Conservation (phyloP, 108 stramenopile genomes). For the Asterionellopsis glacialis region DNA sequence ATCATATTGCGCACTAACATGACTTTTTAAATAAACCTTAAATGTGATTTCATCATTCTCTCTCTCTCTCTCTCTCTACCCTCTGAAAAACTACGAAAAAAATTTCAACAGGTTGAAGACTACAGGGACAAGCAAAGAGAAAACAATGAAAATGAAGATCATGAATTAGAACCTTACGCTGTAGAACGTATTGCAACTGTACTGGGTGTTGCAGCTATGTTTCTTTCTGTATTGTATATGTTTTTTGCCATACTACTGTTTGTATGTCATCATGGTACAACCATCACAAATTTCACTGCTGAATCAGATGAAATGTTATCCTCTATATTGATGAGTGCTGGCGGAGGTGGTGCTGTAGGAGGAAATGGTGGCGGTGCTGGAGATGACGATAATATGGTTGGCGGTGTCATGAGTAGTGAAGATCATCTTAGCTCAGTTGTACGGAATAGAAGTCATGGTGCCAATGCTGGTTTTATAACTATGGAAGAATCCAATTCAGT, state of each 20-base stretch:
- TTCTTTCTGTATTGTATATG: conserved; percentile 66
- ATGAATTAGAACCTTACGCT: conserved; percentile 46
- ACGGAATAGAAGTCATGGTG: too few species aligned
- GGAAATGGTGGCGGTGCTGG: too few species aligned
- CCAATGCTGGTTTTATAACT: too few species aligned
- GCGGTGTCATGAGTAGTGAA: too few species aligned
- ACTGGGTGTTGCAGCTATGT: conserved; percentile 71
- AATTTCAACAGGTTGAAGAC: conserved; percentile 21
- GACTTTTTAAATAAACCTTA: too few species aligned
- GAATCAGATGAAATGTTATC: background rate
- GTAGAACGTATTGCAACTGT: conserved; percentile 77
- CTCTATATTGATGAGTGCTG: too few species aligned
- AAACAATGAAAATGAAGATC: conserved; percentile 16
- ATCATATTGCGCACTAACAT: too few species aligned
- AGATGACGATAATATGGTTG: too few species aligned
- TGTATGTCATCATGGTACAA: conserved; percentile 3
- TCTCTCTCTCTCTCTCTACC: conserved; percentile 1
- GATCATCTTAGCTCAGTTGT: too few species aligned
- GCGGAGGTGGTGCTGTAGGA: too few species aligned
- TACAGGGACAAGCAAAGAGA: conserved; percentile 10
- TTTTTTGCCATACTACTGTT: conserved; percentile 65
- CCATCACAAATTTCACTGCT: conserved; percentile 2
- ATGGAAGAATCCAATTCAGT: too few species aligned
- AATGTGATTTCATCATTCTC: background rate
- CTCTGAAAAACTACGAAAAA: background rate